Conservation (phyloP, 257 asterid genomes). For the Solanum phureja region DNA sequence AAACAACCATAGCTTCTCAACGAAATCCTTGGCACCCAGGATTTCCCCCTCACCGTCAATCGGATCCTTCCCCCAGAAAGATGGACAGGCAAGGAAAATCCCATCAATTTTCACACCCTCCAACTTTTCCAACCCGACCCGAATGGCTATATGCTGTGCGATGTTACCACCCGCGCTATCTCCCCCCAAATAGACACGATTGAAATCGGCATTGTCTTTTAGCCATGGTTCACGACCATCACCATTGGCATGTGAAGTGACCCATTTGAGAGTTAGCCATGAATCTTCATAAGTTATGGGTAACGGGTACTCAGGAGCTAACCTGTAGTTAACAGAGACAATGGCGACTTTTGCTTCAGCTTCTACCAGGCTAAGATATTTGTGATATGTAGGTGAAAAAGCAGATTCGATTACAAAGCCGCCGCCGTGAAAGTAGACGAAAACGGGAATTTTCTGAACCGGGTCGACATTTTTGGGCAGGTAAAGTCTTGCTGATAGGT, state of each 20-base stretch:
- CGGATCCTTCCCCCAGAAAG: conserved; percentile 40
- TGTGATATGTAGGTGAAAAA: conserved; percentile 23
- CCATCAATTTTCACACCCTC: conserved; percentile 19
- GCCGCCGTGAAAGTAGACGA: conserved; percentile 63
- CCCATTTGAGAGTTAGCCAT: conserved; percentile 46
- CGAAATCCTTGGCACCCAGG: background rate
- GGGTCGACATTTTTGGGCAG: conserved; percentile 18
- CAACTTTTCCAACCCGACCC: conserved; percentile 24
- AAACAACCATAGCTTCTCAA: conserved; percentile 28
- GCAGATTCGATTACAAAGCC: conserved; percentile 35
- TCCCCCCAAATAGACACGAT: conserved; percentile 39
- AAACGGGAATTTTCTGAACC: conserved; percentile 26
- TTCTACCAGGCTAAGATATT: conserved; percentile 20
- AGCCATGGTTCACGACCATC: conserved; percentile 35
- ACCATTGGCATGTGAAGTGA: conserved; percentile 25
- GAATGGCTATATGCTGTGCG: conserved; percentile 30
- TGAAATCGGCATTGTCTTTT: conserved; percentile 25
- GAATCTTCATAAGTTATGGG: conserved; percentile 52
- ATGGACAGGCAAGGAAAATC: conserved; percentile 42
- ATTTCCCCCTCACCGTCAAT: conserved; percentile 27
- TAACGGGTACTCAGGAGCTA: conserved; percentile 58
- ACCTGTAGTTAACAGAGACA: conserved; percentile 47
- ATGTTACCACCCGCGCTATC: conserved; percentile 65
- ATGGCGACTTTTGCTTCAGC: conserved; percentile 24
- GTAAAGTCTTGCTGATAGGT: conserved; percentile 35